Evolutionary conservation across 495 filamentous ascomycete species (phyloP), one percentile per base, ranked within the genome.

Genomic region (Penicillium roqueforti): DNA sequence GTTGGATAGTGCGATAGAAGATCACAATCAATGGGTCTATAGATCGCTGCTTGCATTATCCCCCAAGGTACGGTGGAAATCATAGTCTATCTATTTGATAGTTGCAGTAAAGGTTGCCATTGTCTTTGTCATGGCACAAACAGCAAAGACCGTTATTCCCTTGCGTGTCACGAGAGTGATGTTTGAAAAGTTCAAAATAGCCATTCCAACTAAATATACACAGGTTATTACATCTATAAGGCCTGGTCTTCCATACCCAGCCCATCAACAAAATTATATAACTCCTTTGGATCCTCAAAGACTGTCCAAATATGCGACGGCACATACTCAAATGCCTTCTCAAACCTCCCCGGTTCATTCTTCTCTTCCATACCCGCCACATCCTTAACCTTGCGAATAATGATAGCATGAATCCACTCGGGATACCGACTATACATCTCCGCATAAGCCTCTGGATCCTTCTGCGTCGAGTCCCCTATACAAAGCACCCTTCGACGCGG

Each of bases 381-480:
- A 62, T 91, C 86, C 31, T 75, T 83, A 14, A 96, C 92, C 57
- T 86, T 90, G 9, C 92, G 79, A 54, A 97, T 96, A 56, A 84
- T 84, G 37, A 97, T 91, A 13, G 83, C 76, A 58, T 82, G 80
- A 40, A 96, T 80, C 88, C 90, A 96, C 3, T 76, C 80, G 0
- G 83, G 83, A 59, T 85, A 78, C 55, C 64, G 68, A 58, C 68
- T 72, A 68, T 80, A 91, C 70, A 83, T 80, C 64, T 88, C 82
- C 26, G 84, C 92, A 63, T 97, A 97, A 0, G 89, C 83, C 68
- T 97, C 92, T 0, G 92, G 92, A 62, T 97, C 92, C 23, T 79
- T 85, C 69, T 97, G 92, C 10, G 92, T 97, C 32, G 85, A 90
- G 65, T 97, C 92, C 0, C 92, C 92, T 55, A 97, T 82, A 59